phyloP scores from a whole-genome alignment of 306 rosid species.

The Sesbania bispinosa region DNA sequence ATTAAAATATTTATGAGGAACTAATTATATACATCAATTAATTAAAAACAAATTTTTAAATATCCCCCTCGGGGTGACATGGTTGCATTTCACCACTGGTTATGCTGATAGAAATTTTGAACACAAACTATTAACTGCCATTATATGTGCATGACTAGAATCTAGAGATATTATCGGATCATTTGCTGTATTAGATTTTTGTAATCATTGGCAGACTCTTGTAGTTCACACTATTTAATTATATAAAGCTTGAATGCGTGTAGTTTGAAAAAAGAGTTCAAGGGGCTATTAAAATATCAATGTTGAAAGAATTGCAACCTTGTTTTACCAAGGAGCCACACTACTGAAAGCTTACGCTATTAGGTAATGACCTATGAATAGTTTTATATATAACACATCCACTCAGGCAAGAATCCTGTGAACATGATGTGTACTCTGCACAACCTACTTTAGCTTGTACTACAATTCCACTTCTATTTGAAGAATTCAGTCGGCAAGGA shows the following conservation, averaged over 20 bases:
- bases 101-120: conserved; percentile 10
- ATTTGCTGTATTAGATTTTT: background rate
- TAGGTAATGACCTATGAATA: background rate
- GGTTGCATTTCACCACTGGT: background rate
- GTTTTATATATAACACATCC: background rate
- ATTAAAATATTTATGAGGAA: too few species aligned
- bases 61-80: background rate
- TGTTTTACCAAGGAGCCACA: conserved; percentile 7
- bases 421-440: background rate
- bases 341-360: conserved; percentile 1
- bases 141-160: background rate
- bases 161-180: background rate
- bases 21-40: background rate
- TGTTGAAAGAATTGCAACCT: too few species aligned
- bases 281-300: too few species aligned
- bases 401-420: background rate
- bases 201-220: background rate
- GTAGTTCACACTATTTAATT: background rate
- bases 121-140: background rate
- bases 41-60: background rate
- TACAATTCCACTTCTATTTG: background rate
- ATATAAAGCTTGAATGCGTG: background rate
- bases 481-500: background rate
- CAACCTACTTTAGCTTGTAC: background rate
- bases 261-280: background rate